A percentile compares a stretch with the other conserved stretches of the same genome.
Conservation (phyloP, 2,329 filamentous ascomycete species). For the Aspergillus floridensis region DNA sequence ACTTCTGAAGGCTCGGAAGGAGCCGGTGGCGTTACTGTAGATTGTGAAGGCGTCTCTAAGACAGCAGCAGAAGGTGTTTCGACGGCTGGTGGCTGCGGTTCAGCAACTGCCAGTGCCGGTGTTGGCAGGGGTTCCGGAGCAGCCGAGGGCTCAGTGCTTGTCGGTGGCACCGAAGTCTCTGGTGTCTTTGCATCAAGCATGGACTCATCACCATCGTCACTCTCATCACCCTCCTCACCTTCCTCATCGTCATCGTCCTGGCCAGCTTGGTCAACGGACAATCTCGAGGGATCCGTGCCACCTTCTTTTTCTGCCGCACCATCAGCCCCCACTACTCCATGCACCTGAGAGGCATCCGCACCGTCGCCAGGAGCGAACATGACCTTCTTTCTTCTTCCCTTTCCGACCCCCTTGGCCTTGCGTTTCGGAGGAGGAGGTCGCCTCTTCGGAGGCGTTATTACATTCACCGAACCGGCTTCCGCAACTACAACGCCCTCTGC, state of each 20-base stretch:
- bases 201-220: constrained; percentile 50
- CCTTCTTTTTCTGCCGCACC: constrained; percentile 33
- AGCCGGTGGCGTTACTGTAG: neutral
- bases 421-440: constrained; percentile 75
- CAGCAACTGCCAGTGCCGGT: constrained; percentile 11
- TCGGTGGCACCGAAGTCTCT: constrained; percentile 33
- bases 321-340: constrained; percentile 39
- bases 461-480: constrained; percentile 44
- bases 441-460: constrained; percentile 54
- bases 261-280: constrained; percentile 43
- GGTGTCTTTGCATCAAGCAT: constrained; percentile 47
- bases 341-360: constrained; percentile 34
- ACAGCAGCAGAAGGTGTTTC: constrained; percentile 1
- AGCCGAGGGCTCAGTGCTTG: constrained; percentile 20
- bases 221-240: constrained; percentile 47
- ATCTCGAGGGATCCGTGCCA: constrained; percentile 46
- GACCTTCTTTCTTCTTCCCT: constrained; percentile 73
- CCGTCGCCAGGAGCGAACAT: constrained; percentile 52
- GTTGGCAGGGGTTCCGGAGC: constrained; percentile 11
- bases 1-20: constrained; percentile 4
- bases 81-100: constrained; percentile 11
- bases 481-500: constrained; percentile 59
- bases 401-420: constrained; percentile 75
- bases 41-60: constrained; percentile 6
- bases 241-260: constrained; percentile 50